Evolutionary conservation across 192 early-diverging fungal species (phyloP), one percentile per base, ranked within the genome.

Genomic region (Coemansia sp.): DNA sequence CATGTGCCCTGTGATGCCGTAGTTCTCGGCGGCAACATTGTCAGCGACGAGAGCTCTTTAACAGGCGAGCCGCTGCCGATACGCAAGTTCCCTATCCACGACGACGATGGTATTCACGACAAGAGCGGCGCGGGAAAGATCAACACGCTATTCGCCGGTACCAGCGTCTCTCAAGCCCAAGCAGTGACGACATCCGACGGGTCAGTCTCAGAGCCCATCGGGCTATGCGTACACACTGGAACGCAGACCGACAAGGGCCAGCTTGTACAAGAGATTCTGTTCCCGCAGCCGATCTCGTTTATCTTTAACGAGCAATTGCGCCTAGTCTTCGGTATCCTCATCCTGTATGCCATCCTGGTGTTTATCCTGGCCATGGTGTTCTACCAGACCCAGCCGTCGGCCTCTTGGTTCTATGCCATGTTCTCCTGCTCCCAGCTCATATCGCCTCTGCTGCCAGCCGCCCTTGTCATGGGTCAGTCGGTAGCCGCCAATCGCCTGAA

Each of bases 21-120:
- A 5, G 68, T 92, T 32, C 59, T 91, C 0, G 70, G 74, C 36
- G 91, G 91, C 31, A 86, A 87, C 41, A 85, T 87, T 7, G 88
- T 92, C 41, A 87, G 87, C 27, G 87, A 92, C 74, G 91, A 92
- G 65, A 84, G 83, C 36, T 86, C 85, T 17, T 74, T 92, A 39
- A 92, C 91, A 4, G 91, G 88, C 48, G 91, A 91, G 82, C 89
- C 90, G 13, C 75, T 91, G 66, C 91, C 89, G 4, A 84, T 91
- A n/a, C 86, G 88, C 65, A 93, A 91, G 75, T 89, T 89, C 51
- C 70, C 88, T 4, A 79, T 91, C 36, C 79, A 78, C 48, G 67
- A 87, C 29, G 89, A 91, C 39, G 77, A 86, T 32, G 61, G 61
- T 9, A 40, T 61, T 3, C 78, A 83, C 61, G 74, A 84, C 10